A percentile compares a stretch with the other conserved stretches of the same genome.
Evolutionary conservation across 306 rosid species (phyloP).

Genomic region (Prunus campanulata): DNA sequence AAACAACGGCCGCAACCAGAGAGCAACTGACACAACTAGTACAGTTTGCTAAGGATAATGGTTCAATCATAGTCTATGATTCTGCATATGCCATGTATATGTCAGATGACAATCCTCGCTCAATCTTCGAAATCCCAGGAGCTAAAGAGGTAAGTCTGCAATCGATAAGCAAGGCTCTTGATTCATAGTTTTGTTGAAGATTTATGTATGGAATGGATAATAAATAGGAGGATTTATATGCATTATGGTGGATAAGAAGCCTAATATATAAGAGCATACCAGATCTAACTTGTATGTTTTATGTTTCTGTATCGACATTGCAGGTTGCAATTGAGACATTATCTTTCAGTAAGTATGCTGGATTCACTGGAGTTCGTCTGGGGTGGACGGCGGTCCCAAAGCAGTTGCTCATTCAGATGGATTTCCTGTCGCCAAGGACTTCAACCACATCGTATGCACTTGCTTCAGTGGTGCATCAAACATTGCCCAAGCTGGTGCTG

Average conservation of each 20-base stretch:
- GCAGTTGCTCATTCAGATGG: constrained; percentile 83
- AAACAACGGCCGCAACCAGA: constrained; percentile 89
- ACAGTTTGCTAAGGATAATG: constrained; percentile 78
- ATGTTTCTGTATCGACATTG: constrained; percentile 12
- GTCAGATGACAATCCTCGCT: constrained; percentile 76
- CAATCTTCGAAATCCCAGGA: constrained; percentile 96
- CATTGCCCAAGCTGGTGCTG: constrained; percentile 86
- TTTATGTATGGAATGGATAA: too few species aligned
- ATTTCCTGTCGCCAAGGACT: constrained; percentile 86
- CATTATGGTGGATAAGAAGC: too few species aligned
- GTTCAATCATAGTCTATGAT: constrained; percentile 83
- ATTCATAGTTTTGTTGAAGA: background rate
- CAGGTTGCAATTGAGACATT: constrained; percentile 97
- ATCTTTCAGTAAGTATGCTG: constrained; percentile 94
- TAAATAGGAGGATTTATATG: too few species aligned
- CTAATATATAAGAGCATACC: background rate
- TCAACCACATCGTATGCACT: constrained; percentile 81
- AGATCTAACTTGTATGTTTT: background rate
- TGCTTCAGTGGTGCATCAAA: constrained; percentile 97
- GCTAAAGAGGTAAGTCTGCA: constrained; percentile 70
- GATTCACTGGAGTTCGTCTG: constrained; percentile 92
- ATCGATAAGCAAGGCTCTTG: background rate
- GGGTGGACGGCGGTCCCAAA: constrained; percentile 97
- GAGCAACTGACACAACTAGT: constrained; percentile 76
- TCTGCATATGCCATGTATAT: constrained; percentile 91